phyloP scores from a whole-genome alignment of 768 basidiomycete species.

The Lyophyllum semitale region DNA sequence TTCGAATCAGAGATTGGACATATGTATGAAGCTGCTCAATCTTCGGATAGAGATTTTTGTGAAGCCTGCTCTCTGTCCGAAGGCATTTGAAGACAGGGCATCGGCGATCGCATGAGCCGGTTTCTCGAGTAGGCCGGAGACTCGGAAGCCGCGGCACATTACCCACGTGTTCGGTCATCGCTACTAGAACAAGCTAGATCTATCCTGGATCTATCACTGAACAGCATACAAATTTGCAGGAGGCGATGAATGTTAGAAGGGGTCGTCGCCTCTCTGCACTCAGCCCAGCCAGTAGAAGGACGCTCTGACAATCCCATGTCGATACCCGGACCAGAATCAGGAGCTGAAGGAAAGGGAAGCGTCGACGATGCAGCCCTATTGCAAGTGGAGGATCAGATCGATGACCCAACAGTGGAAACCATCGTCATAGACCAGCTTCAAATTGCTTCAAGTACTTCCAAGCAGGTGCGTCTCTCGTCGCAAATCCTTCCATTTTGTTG shows the following conservation, averaged over 20 bases:
- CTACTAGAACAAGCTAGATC: background rate
- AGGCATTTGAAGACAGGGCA: too few relatives aligned
- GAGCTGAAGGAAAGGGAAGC: background rate
- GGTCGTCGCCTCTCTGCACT: background rate
- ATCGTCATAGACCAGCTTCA: slow-evolving; percentile 10
- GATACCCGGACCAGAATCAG: background rate
- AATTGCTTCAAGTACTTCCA: background rate
- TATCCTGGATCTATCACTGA: background rate
- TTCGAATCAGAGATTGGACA: too few relatives aligned
- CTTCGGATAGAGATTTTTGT: too few relatives aligned
- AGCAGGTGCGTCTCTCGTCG: slow-evolving; percentile 1
- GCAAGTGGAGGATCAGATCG: slow-evolving; percentile 4
- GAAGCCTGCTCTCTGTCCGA: too few relatives aligned
- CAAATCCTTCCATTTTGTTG: background rate
- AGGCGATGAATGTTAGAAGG: background rate
- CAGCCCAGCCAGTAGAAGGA: background rate
- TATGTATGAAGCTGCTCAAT: too few relatives aligned
- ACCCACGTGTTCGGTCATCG: background rate
- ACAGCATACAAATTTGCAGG: background rate
- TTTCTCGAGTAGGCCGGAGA: too few relatives aligned
- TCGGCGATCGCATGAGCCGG: too few relatives aligned
- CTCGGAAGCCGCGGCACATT: too few relatives aligned
- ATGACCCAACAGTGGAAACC: slow-evolving; percentile 3
- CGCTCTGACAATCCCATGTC: background rate
- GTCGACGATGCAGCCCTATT: background rate